Base-by-base conservation (phyloP, 1,139 yeast species). In the Pichia sp. region DNA sequence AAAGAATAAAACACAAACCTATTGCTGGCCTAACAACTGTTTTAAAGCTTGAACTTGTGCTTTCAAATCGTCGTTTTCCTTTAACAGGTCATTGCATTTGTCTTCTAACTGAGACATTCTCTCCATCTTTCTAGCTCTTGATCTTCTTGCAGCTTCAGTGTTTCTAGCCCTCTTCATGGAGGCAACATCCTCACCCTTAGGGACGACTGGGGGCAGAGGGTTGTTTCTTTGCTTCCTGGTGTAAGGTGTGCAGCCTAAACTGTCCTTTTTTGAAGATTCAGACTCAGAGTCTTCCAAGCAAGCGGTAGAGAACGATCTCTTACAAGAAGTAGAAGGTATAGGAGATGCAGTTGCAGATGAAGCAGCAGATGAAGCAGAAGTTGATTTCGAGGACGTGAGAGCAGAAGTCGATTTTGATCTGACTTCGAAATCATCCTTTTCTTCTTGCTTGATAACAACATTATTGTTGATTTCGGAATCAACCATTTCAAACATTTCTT, bases 101-200 rank as follows among this genome's bases (percentile, higher is more conserved):
- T 73, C 81, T 72, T 92, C 97, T 70, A 92, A 76, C 68, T 89
- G 95, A 57, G 72, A 68, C 89, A 92, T 87, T 71, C 96, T 81
- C 71, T 87, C 90, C 83, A 87, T 84, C 74, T 91, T 90, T 73
- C 96, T 84, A 45, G 96, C 96, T 64, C 98, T 80, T 47, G 97
- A 90, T 69, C 97, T 81, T 72, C 98, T 84, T 16, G 98, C 98
- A 58, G 98, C 97, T 71, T 91, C 97, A 29, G 98, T 92, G 77
- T 92, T 92, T 71, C 92, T 84, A 45, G 97, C 97, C 67, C 99
- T 84, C 71, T 92, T 89, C 66, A 88, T 68, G 52, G 90, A 81
- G 56, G 79, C 80, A 27, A 85, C 83, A 71, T 91, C 96, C 53
- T 70, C 71, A 41, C 78, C 75, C 42, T 76, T 75, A 42, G 80